Base-by-base conservation (phyloP, 345 rosid genomes). In the Rhizophora mangle region DNA sequence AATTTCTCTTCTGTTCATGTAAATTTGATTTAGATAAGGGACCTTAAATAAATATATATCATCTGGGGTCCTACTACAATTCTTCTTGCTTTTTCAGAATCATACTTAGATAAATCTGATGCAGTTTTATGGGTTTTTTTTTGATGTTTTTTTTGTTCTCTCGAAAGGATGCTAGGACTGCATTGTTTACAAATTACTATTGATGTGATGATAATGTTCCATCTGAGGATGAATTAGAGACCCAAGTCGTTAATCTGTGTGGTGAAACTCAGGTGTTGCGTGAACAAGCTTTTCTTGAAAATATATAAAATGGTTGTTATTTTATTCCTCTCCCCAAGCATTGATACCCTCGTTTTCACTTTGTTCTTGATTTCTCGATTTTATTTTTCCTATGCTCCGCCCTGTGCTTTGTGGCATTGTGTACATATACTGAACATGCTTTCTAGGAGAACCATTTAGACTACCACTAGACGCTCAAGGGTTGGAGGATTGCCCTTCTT, bases 271-370 rank as follows among this genome's bases (percentile, higher is more conserved):
- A 78, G 55, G 55, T 69, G 9, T 30, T 34, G 37, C 10, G 37
- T 34, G 10, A 34, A 7, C 37, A 34, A 8, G 37, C 1, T 7
- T 34, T 34, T 34, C 72, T 68, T 78, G 78, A 76, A 61, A 75
- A 60, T 56, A 70, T 31, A 0, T 79, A 81, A 60, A 86, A 77
- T 27, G 76, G 85, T 65, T 72, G 76, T 15, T 72, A 72, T 65
- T 88, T 85, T 75, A 81, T 62, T 52, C 83, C 85, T 7, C 82
- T 85, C 43, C 11, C 71, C 47, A 78, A 73, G 56, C 75, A 54
- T 20, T 81, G 63, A 74, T 78, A 58, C 37, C 27, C 1, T 46
- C 22, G 22, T 21, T 24, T 55, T 8, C 37, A 34, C 6, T 19
- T 9, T 11, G 26, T 4, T 27, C 47, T 31, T 6, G 6, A 27